Percentiles rank a stretch among this genome's conserved stretches.
Evolutionary conservation across 2,329 filamentous ascomycete genomes (phyloP).

Genomic region (Xylariaceae sp.): DNA sequence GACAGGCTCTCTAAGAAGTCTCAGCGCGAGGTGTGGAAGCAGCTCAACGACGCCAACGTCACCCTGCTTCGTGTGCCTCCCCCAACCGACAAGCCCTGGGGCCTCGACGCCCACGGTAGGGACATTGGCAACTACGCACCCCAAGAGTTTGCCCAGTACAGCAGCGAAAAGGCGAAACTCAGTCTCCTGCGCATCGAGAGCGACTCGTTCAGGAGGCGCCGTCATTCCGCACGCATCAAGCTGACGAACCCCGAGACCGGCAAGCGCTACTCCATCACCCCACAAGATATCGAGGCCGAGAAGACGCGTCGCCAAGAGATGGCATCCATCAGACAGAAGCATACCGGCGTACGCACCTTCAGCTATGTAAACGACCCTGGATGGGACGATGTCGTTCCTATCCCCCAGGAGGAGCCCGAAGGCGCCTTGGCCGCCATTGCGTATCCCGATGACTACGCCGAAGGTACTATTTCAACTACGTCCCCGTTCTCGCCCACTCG

Average conservation of each 20-base stretch:
- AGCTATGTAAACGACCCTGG: slow-evolving; percentile 64
- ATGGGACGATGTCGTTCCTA: slow-evolving; percentile 82
- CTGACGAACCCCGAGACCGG: slow-evolving; percentile 22
- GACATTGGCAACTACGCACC: slow-evolving; percentile 48
- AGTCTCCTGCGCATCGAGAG: slow-evolving; percentile 44
- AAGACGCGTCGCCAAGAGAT: slow-evolving; percentile 48
- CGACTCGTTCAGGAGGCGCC: slow-evolving; percentile 42
- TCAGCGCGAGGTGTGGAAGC: slow-evolving; percentile 49
- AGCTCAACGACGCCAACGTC: slow-evolving; percentile 50
- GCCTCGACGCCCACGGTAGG: slow-evolving; percentile 48
- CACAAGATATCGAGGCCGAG: slow-evolving; percentile 46
- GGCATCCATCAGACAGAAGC: slow-evolving; percentile 47
- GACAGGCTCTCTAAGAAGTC: slow-evolving; percentile 32
- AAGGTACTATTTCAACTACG: slow-evolving; percentile 49
- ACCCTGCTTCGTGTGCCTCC: slow-evolving; percentile 44
- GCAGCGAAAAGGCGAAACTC: slow-evolving; percentile 41
- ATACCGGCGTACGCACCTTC: slow-evolving; percentile 43
- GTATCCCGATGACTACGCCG: slow-evolving; percentile 84
- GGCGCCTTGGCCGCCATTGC: slow-evolving; percentile 87
- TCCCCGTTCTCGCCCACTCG: background rate
- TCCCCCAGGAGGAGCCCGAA: slow-evolving; percentile 80
- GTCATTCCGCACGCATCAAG: slow-evolving; percentile 14
- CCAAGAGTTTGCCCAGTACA: slow-evolving; percentile 44
- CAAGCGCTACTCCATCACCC: slow-evolving; percentile 19
- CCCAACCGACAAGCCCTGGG: slow-evolving; percentile 41